Percentiles rank a stretch among this genome's conserved stretches.
Evolutionary conservation across 768 basidiomycete species (phyloP).

Genomic region (Russula lepida): DNA sequence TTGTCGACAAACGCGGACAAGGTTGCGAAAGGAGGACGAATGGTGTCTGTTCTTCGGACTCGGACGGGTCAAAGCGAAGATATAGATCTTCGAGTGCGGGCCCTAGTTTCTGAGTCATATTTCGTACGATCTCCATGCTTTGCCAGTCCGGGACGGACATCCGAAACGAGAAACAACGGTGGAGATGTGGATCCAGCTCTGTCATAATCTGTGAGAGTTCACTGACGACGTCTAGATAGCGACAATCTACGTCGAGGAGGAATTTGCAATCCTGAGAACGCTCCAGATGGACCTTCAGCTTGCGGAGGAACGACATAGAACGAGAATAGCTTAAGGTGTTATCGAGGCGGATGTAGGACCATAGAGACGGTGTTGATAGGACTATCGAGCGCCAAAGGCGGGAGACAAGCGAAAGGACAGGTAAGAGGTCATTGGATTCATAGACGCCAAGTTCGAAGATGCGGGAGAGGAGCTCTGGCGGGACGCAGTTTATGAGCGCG

Average conservation of each 20-base stretch:
- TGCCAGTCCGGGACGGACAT: constrained; percentile 26
- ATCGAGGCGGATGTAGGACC: constrained; percentile 28
- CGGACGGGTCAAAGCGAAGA: constrained; percentile 25
- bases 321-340: constrained; percentile 24
- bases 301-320: constrained; percentile 24
- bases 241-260: constrained; percentile 26
- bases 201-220: constrained; percentile 24
- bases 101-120: constrained; percentile 22
- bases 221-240: constrained; percentile 22
- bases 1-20: constrained; percentile 24
- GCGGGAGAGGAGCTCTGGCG: constrained; percentile 27
- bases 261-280: constrained; percentile 27
- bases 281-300: constrained; percentile 22
- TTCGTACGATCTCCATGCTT: constrained; percentile 24
- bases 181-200: constrained; percentile 25
- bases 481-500: constrained; percentile 25
- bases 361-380: constrained; percentile 24
- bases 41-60: constrained; percentile 23
- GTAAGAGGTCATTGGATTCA: constrained; percentile 22
- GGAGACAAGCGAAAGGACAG: constrained; percentile 24
- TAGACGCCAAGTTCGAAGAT: constrained; percentile 28
- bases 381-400: constrained; percentile 25
- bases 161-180: constrained; percentile 27
- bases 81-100: constrained; percentile 26
- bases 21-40: constrained; percentile 23